Evolutionary conservation across 2,329 filamentous ascomycete species (phyloP).

Genomic region (Xylogone sp.): DNA sequence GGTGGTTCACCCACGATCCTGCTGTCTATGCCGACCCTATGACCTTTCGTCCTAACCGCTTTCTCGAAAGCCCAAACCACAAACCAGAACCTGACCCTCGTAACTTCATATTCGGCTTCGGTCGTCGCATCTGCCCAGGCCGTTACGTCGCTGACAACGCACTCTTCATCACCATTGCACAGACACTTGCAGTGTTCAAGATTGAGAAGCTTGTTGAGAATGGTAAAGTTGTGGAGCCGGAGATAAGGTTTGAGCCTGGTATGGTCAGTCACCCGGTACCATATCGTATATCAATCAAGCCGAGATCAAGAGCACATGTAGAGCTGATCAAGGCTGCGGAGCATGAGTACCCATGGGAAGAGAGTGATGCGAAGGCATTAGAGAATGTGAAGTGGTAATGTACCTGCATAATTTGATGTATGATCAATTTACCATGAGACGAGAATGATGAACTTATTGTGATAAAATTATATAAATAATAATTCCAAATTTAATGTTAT

Average conservation of each 20-base stretch:
- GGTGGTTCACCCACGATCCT: constrained; percentile 23
- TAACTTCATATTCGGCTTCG: constrained; percentile 5
- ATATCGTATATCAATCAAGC: constrained; percentile 29
- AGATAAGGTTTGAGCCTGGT: constrained; percentile 28
- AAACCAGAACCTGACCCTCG: constrained; percentile 32
- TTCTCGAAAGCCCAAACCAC: constrained; percentile 14
- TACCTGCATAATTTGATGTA: no score
- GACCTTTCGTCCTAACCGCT: constrained; percentile 35
- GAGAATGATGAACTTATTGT: no score
- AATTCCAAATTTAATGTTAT: no score
- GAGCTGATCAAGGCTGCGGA: constrained; percentile 30
- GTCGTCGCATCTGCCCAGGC: constrained; percentile 16
- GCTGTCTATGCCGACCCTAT: constrained; percentile 35
- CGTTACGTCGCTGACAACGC: constrained; percentile 5
- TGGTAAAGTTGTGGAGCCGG: constrained; percentile 31
- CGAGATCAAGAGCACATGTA: constrained; percentile 29
- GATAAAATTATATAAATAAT: no score
- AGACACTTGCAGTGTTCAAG: constrained; percentile 42
- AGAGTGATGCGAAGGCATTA: constrained; percentile 31
- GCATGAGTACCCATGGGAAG: constrained; percentile 33
- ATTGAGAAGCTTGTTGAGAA: constrained; percentile 34
- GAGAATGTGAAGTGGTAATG: constrained; percentile 7
- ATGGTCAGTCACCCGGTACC: constrained; percentile 34
- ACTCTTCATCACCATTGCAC: constrained; percentile 30
- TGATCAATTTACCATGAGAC: no score